Evolutionary conservation across 169 alveolate genomes (phyloP).

Genomic region (Cyclospora cayetanensis): DNA sequence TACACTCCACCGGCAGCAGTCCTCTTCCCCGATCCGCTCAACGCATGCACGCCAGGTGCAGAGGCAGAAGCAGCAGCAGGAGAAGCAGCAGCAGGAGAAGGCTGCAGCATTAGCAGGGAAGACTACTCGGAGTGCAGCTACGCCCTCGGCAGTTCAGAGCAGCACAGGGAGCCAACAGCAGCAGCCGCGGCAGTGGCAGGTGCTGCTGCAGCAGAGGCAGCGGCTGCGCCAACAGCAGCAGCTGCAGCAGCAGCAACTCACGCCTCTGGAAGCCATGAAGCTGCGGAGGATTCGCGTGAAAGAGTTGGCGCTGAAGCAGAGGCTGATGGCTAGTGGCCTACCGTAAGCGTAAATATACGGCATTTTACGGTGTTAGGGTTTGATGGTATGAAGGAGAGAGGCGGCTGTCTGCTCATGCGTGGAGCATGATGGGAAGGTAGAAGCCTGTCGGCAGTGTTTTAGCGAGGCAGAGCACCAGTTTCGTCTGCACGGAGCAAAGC

Average conservation of each 20-base stretch:
- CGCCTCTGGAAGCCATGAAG: conserved; percentile 41
- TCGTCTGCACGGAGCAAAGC: too few species aligned
- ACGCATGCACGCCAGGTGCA: neutral
- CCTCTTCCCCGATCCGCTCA: too few species aligned
- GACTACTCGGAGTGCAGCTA: neutral
- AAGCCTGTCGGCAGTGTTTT: neutral
- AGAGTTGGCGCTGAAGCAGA: conserved; percentile 44
- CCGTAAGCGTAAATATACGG: conserved; percentile 48
- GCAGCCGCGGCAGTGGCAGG: conserved; percentile 26
- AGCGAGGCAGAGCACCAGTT: neutral
- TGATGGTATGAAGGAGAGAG: too few species aligned
- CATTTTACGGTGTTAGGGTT: too few species aligned
- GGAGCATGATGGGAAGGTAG: neutral
- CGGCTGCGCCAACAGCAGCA: conserved; percentile 42
- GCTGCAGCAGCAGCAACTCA: conserved; percentile 56
- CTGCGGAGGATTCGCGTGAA: conserved; percentile 35
- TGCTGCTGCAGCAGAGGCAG: conserved; percentile 54
- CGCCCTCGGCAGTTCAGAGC: neutral
- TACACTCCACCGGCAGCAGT: neutral
- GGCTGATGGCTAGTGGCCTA: conserved; percentile 29
- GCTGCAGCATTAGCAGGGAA: neutral
- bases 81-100: neutral
- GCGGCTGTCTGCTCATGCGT: too few species aligned
- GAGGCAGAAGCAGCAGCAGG: conserved; percentile 16
- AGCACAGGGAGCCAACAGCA: neutral